phyloP scores from a whole-genome alignment of 768 basidiomycete genomes.

The Podaxis sp. region DNA sequence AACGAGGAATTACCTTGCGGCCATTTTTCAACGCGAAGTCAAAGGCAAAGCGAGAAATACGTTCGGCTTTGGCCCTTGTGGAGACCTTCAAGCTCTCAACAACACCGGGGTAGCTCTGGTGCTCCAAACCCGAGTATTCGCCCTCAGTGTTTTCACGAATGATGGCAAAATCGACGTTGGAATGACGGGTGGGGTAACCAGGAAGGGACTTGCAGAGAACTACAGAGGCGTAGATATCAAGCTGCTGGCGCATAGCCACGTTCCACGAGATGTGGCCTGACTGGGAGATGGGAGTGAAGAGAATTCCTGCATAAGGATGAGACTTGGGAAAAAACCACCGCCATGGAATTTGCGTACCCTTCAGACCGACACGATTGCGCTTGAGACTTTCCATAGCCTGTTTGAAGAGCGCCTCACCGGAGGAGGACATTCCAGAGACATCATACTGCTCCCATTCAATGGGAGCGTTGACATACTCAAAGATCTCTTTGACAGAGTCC shows the following conservation, averaged over 20 bases:
- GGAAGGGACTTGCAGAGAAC: constrained; percentile 98
- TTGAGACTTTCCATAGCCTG: constrained; percentile 97
- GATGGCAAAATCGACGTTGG: constrained; percentile 97
- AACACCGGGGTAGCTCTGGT: constrained; percentile 97
- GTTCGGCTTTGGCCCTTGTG: constrained; percentile 92
- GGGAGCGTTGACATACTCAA: constrained; percentile 95
- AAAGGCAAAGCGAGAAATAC: constrained; percentile 96
- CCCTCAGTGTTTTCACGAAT: constrained; percentile 99
- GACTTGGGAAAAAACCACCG: not conserved
- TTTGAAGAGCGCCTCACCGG: constrained; percentile 94
- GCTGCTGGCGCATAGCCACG: constrained; percentile 98
- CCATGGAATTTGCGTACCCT: constrained; percentile 56
- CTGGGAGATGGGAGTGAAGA: constrained; percentile 97
- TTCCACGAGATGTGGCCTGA: constrained; percentile 99
- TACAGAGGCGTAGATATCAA: constrained; percentile 98
- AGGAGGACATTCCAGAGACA: constrained; percentile 93
- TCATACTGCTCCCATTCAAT: constrained; percentile 99
- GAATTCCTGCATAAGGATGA: constrained; percentile 65
- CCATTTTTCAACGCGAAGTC: constrained; percentile 99
- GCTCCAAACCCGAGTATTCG: constrained; percentile 98
- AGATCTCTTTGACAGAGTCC: constrained; percentile 98
- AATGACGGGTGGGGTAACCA: constrained; percentile 93
- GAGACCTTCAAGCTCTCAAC: constrained; percentile 98
- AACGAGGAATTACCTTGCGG: constrained; percentile 66
- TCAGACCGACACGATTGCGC: constrained; percentile 96